A percentile compares a stretch with the other conserved stretches of the same genome.
These are phyloP conservation scores for Chaetomiaceae sp. DNA, from an alignment of 2,329 filamentous ascomycete genomes.

Conservation along the genomic window DNA sequence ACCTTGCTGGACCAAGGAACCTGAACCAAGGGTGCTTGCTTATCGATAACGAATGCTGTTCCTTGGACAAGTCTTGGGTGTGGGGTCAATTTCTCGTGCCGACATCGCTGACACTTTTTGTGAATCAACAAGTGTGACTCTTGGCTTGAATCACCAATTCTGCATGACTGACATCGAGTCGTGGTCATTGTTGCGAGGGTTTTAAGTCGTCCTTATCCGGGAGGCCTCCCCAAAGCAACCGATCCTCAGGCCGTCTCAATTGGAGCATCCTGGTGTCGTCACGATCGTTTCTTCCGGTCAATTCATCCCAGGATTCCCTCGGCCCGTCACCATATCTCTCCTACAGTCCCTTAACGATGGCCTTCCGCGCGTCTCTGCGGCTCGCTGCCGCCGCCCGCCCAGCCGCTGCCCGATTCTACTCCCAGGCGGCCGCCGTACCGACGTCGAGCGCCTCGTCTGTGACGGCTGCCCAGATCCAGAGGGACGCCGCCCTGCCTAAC, in stretches of 20 bases:
- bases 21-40: neutral
- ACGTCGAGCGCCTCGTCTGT: conserved; percentile 35
- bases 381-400: conserved; percentile 27
- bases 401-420: conserved; percentile 29
- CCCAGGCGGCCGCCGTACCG: conserved; percentile 35
- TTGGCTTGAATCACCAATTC: neutral
- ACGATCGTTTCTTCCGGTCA: no score
- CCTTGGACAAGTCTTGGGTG: neutral
- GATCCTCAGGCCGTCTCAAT: neutral
- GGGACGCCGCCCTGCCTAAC: conserved; percentile 48
- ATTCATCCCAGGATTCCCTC: neutral
- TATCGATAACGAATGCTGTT: conserved; percentile 15
- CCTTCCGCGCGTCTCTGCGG: conserved; percentile 37
- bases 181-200: neutral
- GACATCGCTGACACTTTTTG: conserved; percentile 17
- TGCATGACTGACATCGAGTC: conserved; percentile 1
- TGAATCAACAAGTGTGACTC: conserved; percentile 2
- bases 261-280: neutral
- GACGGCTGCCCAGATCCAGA: conserved; percentile 30
- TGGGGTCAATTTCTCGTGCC: conserved; percentile 9
- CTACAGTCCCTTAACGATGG: conserved; percentile 33
- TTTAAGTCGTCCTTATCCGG: neutral
- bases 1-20: conserved; percentile 14
- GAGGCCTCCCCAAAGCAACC: neutral
- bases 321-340: neutral